Base-by-base conservation (phyloP, 805 yeast species). In the Teunomyces lycoperdinae region DNA sequence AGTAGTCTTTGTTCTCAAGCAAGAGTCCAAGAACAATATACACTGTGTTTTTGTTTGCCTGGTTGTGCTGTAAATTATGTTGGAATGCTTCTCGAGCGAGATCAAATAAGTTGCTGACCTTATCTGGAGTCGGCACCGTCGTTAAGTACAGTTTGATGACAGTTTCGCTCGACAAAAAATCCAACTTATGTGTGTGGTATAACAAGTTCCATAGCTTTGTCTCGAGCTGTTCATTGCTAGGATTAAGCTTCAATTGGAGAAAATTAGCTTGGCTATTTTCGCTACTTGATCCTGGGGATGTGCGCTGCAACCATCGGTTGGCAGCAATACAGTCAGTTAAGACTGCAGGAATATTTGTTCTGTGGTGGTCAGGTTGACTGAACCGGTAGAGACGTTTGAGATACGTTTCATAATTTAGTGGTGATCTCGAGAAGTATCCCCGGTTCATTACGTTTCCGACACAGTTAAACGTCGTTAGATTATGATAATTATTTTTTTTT, bases 381-480 rank as follows among this genome's bases (percentile, higher is more conserved):
- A 45, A 27, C 17, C 31, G 28, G 3, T 44, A 39, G 17, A 63
- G 36, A 34, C 68, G 50, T 13, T 52, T 53, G n/a, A 44, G 16
- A 42, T 53, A 62, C 5, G 61, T 60, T 45, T 65, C 67, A 46
- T 55, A 58, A 44, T 61, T 66, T n/a, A 64, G 51, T 6, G 70
- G 70, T 4, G 40, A 40, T 29, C 51, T 48, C 13, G 60, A 50
- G 42, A 58, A 57, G 35, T 46, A 50, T 32, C 40, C 42, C 27
- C 41, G 36, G 17, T 17, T 28, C 33, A 30, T 30, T 8, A n/a
- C 17, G 5, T 20, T 20, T 20, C 13, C 40, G 11, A 24, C 24
- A 17, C 24, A 35, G 40, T 11, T 29, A 11, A 20, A n/a, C 5
- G 2, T 20, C 6, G 4, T 5, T 20, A 4, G 24, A 20, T 20